These are phyloP conservation scores for Fusarium sp. DNA, from an alignment of 2,329 filamentous ascomycete species.

Conservation along the genomic window DNA sequence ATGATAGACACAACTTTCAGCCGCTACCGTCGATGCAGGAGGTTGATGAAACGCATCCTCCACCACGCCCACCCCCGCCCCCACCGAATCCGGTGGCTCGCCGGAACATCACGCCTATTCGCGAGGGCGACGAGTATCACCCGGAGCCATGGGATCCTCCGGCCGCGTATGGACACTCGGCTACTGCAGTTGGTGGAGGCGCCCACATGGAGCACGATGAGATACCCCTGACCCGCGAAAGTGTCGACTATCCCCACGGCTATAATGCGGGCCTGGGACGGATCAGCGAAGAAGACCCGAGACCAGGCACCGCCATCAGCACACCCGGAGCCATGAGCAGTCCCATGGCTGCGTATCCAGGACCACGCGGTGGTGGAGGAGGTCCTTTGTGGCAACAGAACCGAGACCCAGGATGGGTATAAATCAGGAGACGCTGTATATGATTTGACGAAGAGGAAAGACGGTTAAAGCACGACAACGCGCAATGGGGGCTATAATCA, in stretches of 20 bases:
- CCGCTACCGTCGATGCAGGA: conserved; percentile 47
- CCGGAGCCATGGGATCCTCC: conserved; percentile 36
- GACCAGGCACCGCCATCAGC: conserved; percentile 37
- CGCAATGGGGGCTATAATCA: background rate
- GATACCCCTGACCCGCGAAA: conserved; percentile 54
- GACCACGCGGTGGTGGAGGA: conserved; percentile 45
- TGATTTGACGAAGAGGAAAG: conserved; percentile 5
- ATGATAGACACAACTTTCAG: conserved; percentile 41
- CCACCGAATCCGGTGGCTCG: conserved; percentile 35
- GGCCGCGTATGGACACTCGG: conserved; percentile 31
- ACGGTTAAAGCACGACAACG: conserved; percentile 9
- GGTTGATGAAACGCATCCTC: conserved; percentile 35
- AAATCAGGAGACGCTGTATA: conserved; percentile 57
- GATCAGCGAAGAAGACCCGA: conserved; percentile 48
- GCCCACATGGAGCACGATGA: conserved; percentile 49
- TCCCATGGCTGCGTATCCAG: conserved; percentile 37
- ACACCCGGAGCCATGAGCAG: conserved; percentile 32
- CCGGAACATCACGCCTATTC: conserved; percentile 30
- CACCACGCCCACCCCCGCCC: conserved; percentile 3
- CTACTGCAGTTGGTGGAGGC: conserved; percentile 38
- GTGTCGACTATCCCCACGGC: conserved; percentile 60
- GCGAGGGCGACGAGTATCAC: conserved; percentile 21
- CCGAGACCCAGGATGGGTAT: conserved; percentile 59
- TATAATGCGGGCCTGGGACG: conserved; percentile 56
- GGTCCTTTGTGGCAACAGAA: conserved; percentile 68